Conservation (phyloP, 2,329 filamentous ascomycete species). For the Plenodomus lindquistii region DNA sequence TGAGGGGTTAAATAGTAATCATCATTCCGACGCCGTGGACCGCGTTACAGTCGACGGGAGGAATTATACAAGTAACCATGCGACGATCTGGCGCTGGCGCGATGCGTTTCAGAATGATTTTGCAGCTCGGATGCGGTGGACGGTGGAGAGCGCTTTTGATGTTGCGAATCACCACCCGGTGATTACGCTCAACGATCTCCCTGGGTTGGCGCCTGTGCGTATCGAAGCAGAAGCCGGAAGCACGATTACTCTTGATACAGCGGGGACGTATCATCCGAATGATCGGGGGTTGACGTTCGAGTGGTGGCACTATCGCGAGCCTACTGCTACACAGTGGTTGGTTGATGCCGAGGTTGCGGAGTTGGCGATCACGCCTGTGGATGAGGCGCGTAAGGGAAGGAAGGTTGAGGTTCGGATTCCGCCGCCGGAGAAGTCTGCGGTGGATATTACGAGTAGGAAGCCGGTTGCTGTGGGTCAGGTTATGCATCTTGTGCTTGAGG, state of each 20-base stretch:
- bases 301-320: slow-evolving; percentile 56
- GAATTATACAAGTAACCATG: slow-evolving; percentile 49
- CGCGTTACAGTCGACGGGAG: slow-evolving; percentile 40
- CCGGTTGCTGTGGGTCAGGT: slow-evolving; percentile 48
- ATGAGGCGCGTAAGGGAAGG: slow-evolving; percentile 23
- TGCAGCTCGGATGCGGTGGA: slow-evolving; percentile 55
- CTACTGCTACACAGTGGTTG: slow-evolving; percentile 50
- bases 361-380: slow-evolving; percentile 38
- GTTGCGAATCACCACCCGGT: slow-evolving; percentile 55
- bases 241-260: slow-evolving; percentile 51
- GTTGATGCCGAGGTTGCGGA: slow-evolving; percentile 48
- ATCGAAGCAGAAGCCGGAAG: slow-evolving; percentile 49
- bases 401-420: slow-evolving; percentile 48
- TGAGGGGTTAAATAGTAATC: slow-evolving; percentile 39
- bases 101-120: slow-evolving; percentile 58
- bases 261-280: slow-evolving; percentile 54
- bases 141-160: slow-evolving; percentile 37
- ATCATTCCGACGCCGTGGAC: slow-evolving; percentile 46
- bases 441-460: slow-evolving; percentile 41
- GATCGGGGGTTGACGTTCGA: slow-evolving; percentile 49
- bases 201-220: slow-evolving; percentile 44
- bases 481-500: slow-evolving; percentile 56
- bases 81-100: slow-evolving; percentile 60
- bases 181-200: slow-evolving; percentile 48
- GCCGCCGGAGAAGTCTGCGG: slow-evolving; percentile 48